Percentiles rank a stretch among this genome's conserved stretches.
These are phyloP conservation scores for Alternaria angustiovoidea DNA, from an alignment of 2,329 filamentous ascomycete genomes.

Conservation along the genomic window DNA sequence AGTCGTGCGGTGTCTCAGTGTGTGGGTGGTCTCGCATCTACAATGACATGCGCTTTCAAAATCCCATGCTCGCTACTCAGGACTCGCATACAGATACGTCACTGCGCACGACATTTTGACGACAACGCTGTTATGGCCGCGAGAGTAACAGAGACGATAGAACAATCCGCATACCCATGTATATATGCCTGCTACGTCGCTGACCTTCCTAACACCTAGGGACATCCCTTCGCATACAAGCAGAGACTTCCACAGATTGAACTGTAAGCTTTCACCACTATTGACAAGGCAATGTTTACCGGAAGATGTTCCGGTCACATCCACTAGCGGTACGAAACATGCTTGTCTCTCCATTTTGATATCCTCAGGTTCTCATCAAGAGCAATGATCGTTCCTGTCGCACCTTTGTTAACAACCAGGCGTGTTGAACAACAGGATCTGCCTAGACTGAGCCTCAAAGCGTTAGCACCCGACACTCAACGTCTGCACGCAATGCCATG, in stretches of 20 bases:
- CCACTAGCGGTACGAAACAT: not conserved
- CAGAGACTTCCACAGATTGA: not conserved
- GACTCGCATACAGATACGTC: not conserved
- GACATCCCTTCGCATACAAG: not conserved
- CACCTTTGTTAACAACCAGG: slow-evolving; percentile 1
- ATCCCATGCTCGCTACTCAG: slow-evolving; percentile 4
- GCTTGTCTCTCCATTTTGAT: not conserved
- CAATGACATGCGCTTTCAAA: slow-evolving; percentile 10
- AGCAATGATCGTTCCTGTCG: not conserved
- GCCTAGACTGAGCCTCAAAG: slow-evolving; percentile 4
- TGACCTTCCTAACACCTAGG: not conserved
- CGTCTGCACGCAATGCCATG: slow-evolving; percentile 13
- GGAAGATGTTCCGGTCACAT: not conserved
- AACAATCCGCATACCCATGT: too few relatives aligned
- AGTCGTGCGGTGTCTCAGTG: not conserved
- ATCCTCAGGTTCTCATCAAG: not conserved
- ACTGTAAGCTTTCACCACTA: not conserved
- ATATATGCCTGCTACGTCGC: not conserved
- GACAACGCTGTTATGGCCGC: not conserved
- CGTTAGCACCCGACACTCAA: slow-evolving; percentile 15
- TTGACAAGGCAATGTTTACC: not conserved
- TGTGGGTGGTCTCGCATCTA: not conserved
- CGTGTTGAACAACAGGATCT: slow-evolving; percentile 15
- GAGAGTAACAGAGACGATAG: not conserved
- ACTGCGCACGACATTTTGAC: not conserved